Percentiles rank a stretch among this genome's conserved stretches.
These are phyloP conservation scores for Candida oleophila DNA, from an alignment of 805 yeast genomes.

Conservation along the genomic window DNA sequence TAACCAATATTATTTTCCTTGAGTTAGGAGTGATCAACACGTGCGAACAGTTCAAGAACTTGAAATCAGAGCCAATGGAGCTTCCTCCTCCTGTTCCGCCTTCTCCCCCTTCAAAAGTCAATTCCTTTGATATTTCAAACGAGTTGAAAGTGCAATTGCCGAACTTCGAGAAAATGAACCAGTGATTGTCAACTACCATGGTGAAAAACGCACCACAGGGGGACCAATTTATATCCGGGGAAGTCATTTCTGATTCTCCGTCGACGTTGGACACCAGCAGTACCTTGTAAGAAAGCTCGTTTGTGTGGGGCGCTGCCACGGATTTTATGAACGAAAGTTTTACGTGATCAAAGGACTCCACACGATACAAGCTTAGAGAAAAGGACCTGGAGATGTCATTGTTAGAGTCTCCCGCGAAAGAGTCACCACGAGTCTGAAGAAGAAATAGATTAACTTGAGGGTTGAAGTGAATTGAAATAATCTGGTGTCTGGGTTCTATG, in stretches of 20 bases:
- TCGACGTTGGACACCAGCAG: no score
- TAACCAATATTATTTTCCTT: constrained; percentile 1
- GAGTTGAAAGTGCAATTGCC: constrained; percentile 33
- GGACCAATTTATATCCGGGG: constrained; percentile 25
- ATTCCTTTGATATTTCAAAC: constrained; percentile 19
- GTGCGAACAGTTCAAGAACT: constrained; percentile 24
- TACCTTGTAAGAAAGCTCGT: no score
- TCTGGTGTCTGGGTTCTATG: constrained; percentile 1
- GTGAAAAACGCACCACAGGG: constrained; percentile 34
- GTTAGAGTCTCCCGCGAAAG: no score
- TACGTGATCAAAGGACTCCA: not conserved
- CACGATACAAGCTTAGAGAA: not conserved
- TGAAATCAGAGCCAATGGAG: constrained; percentile 5
- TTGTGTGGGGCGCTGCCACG: not conserved
- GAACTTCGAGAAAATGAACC: constrained; percentile 35
- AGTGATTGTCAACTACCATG: constrained; percentile 17
- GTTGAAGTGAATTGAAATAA: constrained; percentile 3
- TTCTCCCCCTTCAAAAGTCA: constrained; percentile 13
- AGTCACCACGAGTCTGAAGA: not conserved
- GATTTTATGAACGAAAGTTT: not conserved
- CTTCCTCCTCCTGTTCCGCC: constrained; percentile 1
- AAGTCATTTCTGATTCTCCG: not conserved
- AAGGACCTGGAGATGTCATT: no score
- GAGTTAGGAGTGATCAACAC: constrained; percentile 28
- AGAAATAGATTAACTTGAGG: not conserved